Evolutionary conservation across 1,284 basidiomycete species (phyloP), one percentile per base, ranked within the genome.

Genomic region (Leccinum solheimii): DNA sequence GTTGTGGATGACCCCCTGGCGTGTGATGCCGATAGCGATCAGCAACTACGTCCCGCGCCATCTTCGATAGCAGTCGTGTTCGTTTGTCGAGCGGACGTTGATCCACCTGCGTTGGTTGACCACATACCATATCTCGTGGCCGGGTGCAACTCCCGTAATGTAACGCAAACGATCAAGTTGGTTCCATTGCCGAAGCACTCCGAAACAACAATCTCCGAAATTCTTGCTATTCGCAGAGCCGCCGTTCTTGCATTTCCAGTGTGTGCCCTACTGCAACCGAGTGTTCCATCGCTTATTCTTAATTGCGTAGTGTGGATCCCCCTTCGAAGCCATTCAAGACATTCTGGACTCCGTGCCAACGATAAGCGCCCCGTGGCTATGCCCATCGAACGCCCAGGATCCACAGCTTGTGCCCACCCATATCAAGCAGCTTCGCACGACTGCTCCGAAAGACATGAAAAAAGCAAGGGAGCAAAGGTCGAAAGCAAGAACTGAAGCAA

Each of bases 371-470:
- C 77, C 84, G n/a, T 94, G 90, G 90, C 79, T 90, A 11, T 71
- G 69, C 21, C 65, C 67, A 34, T 50, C 65, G 9, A 59, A 55
- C 11, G 34, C 52, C 19, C 55, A 48, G n/a, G 48, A n/a, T 57
- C 65, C 51, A 63, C 65, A 71, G 27, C 75, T 87, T n/a, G 78
- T 91, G 45, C 86, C 90, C 5, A 91, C 94, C 0, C 89, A 92
- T 68, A 82, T 95, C 71, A 97, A 96, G 72, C 93, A 94, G 63
- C 75, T 95, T n/a, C 83, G 83, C 23, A 96, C 94, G 0, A 87
- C 87, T 23, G 83, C 86, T 2, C 94, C 94, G 0, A 87, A 84
- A 67, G 91, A 96, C 70, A 87, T 91, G 80, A 88, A 83, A 67
- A 82, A 79, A 26, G 85, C 86, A 45, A 95, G 91, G 72, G 82